Conservation (phyloP, 129 eudicot genomes). For the Flaveria brownii region DNA sequence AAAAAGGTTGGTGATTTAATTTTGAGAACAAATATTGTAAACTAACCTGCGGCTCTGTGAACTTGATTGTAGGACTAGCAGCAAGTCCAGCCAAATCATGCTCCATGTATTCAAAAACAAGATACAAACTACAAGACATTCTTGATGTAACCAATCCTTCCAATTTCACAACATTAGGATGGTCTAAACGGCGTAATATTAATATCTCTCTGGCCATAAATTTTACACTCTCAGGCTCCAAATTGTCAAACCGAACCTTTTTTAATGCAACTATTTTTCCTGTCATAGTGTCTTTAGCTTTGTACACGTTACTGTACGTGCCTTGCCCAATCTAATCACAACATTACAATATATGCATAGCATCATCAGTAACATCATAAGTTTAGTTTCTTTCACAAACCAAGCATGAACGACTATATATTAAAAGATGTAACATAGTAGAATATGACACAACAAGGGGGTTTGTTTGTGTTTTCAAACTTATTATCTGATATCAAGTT, state of each 20-base stretch:
- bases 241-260: conserved; percentile 86
- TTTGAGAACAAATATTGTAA: background rate
- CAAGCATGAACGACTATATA: background rate
- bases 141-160: conserved; percentile 93
- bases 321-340: conserved; percentile 84
- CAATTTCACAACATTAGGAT: conserved; percentile 86
- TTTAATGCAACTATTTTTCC: conserved; percentile 90
- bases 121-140: conserved; percentile 94
- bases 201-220: conserved; percentile 96
- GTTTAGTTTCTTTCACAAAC: conserved; percentile 3
- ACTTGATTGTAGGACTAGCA: conserved; percentile 79
- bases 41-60: conserved; percentile 82
- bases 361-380: conserved; percentile 18
- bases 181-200: conserved; percentile 82
- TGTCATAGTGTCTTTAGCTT: conserved; percentile 73
- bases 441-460: background rate
- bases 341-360: conserved; percentile 21
- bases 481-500: too few relatives aligned
- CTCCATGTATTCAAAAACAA: conserved; percentile 93
- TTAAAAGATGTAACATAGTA: background rate
- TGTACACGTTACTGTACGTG: conserved; percentile 95
- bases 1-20: background rate
- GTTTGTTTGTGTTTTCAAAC: too few relatives aligned
- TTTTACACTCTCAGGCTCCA: conserved; percentile 96
- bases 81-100: conserved; percentile 97